phyloP scores from a whole-genome alignment of 164 flowering plant species.

The Paratinospora sagittata region DNA sequence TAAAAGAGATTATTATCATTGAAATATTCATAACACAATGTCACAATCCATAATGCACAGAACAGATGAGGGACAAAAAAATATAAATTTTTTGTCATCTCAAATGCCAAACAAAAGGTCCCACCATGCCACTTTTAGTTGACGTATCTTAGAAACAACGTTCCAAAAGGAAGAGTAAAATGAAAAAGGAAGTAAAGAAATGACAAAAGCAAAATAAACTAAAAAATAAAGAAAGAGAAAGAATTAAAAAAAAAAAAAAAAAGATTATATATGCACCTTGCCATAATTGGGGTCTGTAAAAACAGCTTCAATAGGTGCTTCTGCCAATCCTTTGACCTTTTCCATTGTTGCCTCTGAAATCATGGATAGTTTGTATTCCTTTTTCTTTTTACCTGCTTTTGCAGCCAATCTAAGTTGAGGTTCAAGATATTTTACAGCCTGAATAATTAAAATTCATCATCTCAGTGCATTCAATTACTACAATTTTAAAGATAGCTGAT shows the following conservation, averaged over 20 bases:
- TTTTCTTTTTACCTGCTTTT: constrained; percentile 80
- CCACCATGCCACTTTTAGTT: neutral
- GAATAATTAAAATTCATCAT: constrained; percentile 17
- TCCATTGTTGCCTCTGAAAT: constrained; percentile 55
- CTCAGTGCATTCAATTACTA: constrained; percentile 3
- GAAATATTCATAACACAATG: neutral
- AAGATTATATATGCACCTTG: constrained; percentile 45
- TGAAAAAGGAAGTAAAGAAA: neutral
- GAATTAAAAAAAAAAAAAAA: neutral
- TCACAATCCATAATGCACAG: neutral
- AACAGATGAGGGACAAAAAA: neutral
- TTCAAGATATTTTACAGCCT: constrained; percentile 87
- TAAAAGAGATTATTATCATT: neutral
- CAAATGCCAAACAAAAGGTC: neutral
- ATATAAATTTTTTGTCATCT: neutral
- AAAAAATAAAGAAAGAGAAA: neutral
- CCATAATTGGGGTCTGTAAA: constrained; percentile 90
- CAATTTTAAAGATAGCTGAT: neutral
- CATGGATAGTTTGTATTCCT: constrained; percentile 72
- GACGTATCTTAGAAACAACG: no score
- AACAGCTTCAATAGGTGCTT: constrained; percentile 68
- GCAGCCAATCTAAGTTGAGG: constrained; percentile 90
- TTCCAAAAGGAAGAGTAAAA: neutral
- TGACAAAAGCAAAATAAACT: neutral
- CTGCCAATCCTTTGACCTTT: constrained; percentile 60